A percentile compares a stretch with the other conserved stretches of the same genome.
Conservation (phyloP, 192 early-diverging fungal species). For the Backusella luteola region DNA sequence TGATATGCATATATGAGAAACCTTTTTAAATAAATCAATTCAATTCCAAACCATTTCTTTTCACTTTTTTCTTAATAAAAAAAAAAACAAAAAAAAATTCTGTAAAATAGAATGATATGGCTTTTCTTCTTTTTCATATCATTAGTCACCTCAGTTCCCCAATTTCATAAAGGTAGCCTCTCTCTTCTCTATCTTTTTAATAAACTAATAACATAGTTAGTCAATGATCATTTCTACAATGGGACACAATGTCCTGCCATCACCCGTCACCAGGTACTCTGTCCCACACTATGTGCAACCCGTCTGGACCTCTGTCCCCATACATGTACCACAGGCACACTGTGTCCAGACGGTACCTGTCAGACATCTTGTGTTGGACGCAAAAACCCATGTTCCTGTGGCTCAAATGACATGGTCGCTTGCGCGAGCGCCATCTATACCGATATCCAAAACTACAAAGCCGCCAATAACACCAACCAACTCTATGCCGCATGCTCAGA, state of each 20-base stretch:
- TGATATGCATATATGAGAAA: neutral
- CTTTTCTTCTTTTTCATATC: neutral
- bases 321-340: slow-evolving; percentile 33
- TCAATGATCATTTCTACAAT: slow-evolving; percentile 46
- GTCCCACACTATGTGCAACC: slow-evolving; percentile 46
- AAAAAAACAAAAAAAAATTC: neutral
- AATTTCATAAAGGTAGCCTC: slow-evolving; percentile 19
- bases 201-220: slow-evolving; percentile 2
- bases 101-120: neutral
- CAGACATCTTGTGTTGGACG: slow-evolving; percentile 35
- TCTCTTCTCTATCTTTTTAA: neutral
- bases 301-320: slow-evolving; percentile 1
- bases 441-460: slow-evolving; percentile 42
- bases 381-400: slow-evolving; percentile 46
- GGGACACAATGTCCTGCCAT: slow-evolving; percentile 48
- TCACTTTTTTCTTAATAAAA: neutral
- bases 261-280: slow-evolving; percentile 27
- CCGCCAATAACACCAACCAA: slow-evolving; percentile 32
- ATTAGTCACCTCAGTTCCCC: neutral
- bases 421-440: slow-evolving; percentile 35
- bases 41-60: neutral
- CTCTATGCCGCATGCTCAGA: slow-evolving; percentile 36
- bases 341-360: slow-evolving; percentile 55
- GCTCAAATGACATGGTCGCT: slow-evolving; percentile 31
- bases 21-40: neutral